Conservation (phyloP, 179 eudicot genomes). For the Vitellaria paradoxa region DNA sequence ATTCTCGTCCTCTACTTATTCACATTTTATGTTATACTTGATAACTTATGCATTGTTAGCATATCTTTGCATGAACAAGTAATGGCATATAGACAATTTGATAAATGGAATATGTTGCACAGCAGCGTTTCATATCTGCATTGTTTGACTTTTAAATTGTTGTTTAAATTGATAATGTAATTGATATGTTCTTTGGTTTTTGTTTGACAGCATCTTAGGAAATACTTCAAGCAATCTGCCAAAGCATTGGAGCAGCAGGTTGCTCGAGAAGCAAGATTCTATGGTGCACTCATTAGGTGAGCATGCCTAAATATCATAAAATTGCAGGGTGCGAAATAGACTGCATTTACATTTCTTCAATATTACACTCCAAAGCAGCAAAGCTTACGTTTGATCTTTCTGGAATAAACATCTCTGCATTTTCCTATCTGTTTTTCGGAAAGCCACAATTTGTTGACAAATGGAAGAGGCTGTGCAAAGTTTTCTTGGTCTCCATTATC, state of each 20-base stretch:
- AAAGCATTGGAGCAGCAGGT: conserved; percentile 88
- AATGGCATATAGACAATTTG: conserved; percentile 1
- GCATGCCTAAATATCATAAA: conserved; percentile 14
- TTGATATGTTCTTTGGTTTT: neutral
- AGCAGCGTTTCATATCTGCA: neutral
- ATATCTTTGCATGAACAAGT: neutral
- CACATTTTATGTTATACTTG: neutral
- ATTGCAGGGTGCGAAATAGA: neutral
- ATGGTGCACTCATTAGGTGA: conserved; percentile 96
- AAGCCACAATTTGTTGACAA: neutral
- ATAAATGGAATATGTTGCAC: neutral
- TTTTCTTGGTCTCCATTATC: neutral
- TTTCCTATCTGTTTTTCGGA: neutral
- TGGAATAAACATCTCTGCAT: neutral
- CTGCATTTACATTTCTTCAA: neutral
- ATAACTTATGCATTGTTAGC: neutral
- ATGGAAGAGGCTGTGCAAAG: neutral
- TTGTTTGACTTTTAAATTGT: neutral
- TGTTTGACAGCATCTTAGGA: conserved; percentile 74
- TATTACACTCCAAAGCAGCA: neutral
- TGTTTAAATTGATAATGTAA: too few species aligned
- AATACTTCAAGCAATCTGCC: conserved; percentile 94
- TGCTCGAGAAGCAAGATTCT: conserved; percentile 92
- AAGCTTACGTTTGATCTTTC: neutral
- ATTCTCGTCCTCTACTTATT: neutral